These are phyloP conservation scores for Neocucurbitaria cava DNA, from an alignment of 2,329 filamentous ascomycete species.

Conservation along the genomic window DNA sequence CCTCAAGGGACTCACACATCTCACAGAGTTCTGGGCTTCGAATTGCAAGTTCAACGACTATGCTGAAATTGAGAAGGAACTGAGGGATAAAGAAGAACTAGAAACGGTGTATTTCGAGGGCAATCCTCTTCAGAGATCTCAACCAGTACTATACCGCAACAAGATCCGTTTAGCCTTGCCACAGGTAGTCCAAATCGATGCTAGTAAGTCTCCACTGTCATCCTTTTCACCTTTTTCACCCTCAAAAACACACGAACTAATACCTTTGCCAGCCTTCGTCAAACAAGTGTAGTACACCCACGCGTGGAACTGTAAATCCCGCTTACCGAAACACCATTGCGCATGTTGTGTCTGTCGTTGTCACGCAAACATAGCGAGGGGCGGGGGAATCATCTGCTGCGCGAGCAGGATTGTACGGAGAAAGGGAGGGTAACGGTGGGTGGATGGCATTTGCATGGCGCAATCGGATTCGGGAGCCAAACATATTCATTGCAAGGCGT, in stretches of 20 bases:
- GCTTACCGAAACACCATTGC: background rate
- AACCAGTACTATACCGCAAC: slow-evolving; percentile 88
- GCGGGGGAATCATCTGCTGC: background rate
- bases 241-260: slow-evolving; percentile 2
- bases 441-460: slow-evolving; percentile 6
- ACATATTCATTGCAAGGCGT: slow-evolving; percentile 17
- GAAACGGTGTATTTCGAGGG: slow-evolving; percentile 96
- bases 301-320: background rate
- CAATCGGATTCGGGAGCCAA: background rate
- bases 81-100: slow-evolving; percentile 79
- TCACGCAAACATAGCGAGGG: background rate
- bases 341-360: background rate
- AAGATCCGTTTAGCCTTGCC: slow-evolving; percentile 89
- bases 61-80: slow-evolving; percentile 77
- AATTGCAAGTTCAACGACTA: slow-evolving; percentile 85
- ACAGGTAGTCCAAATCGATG: slow-evolving; percentile 92
- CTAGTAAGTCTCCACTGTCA: slow-evolving; percentile 77
- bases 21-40: slow-evolving; percentile 95
- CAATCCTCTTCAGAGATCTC: slow-evolving; percentile 82
- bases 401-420: background rate
- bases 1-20: slow-evolving; percentile 69
- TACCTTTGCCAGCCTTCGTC: slow-evolving; percentile 23
- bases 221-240: background rate
- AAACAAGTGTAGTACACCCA: slow-evolving; percentile 20
- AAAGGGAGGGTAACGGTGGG: background rate